A percentile compares a stretch with the other conserved stretches of the same genome.
phyloP scores from a whole-genome alignment of 208 protist genomes.

The Leptomonas pyrrhocoris region DNA sequence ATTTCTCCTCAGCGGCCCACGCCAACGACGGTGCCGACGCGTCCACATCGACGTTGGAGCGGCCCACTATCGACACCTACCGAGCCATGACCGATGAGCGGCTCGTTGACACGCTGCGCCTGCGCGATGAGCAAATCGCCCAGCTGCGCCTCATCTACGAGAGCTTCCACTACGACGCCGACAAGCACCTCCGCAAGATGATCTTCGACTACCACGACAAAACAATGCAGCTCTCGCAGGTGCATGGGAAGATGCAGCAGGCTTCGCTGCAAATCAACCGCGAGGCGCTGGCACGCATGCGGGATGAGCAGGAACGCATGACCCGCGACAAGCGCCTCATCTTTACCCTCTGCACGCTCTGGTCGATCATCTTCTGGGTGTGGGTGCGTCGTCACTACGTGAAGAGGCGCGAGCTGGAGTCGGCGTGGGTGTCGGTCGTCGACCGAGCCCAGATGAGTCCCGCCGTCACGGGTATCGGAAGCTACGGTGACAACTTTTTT shows the following conservation, averaged over 20 bases:
- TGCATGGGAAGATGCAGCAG: constrained; percentile 87
- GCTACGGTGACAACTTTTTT: constrained; percentile 74
- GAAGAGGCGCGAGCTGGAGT: constrained; percentile 46
- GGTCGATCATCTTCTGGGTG: constrained; percentile 78
- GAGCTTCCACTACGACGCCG: constrained; percentile 86
- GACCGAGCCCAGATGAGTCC: constrained; percentile 21
- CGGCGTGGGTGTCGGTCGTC: constrained; percentile 14
- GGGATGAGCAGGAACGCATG: constrained; percentile 86
- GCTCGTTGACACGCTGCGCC: constrained; percentile 57
- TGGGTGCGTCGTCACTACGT: constrained; percentile 90
- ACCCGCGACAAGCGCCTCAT: constrained; percentile 78
- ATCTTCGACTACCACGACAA: constrained; percentile 92
- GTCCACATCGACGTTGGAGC: constrained; percentile 14
- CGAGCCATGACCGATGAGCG: constrained; percentile 54
- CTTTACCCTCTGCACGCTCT: constrained; percentile 56
- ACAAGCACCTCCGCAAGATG: constrained; percentile 81
- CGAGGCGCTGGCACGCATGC: constrained; percentile 78
- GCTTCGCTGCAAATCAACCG: constrained; percentile 77
- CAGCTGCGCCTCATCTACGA: constrained; percentile 79
- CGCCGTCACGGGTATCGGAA: constrained; percentile 59
- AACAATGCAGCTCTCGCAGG: constrained; percentile 84
- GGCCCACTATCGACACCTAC: constrained; percentile 81
- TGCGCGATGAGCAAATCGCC: constrained; percentile 59
- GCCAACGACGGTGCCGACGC: neutral
- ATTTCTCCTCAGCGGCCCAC: constrained; percentile 1